Base-by-base conservation (phyloP, 129 eudicot genomes). In the Logfia minima region DNA sequence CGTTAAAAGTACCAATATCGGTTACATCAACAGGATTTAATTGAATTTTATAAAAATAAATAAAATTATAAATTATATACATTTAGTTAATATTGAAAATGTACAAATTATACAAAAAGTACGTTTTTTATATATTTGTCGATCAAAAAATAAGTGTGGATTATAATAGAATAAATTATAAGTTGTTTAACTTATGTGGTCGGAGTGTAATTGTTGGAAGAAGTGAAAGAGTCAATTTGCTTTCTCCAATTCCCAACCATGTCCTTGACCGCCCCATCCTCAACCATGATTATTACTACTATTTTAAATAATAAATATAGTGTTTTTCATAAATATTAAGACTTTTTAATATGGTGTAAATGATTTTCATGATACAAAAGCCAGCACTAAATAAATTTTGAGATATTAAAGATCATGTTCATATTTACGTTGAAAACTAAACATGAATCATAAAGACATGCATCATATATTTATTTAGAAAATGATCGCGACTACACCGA, bases 171-270 rank as follows among this genome's bases (percentile, higher is more conserved):
- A 18, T 77, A 78, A 78, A 22, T 59, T 43, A 6, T 6, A 60
- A 53, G 68, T 75, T 52, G 69, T 84, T 65, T 66, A 75, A 81
- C 85, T 64, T 81, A 77, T 70, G 71, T 74, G 85, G 83, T 81
- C 83, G 85, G 85, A 69, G 72, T 82, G 72, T 77, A 72, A 68
- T 81, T 79, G 84, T 82, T 70, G 78, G 86, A 85, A 68, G 48
- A 53, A 78, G 88, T 78, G 88, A 85, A 77, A 53, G 70, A 51
- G 80, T 71, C 80, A 75, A 79, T 71, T 85, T 85, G 60, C 76
- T 77, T 70, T 82, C 84, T 78, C 77, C 88, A 82, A 82, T 82
- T 85, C 82, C 88, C 88, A 78, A 85, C 77, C 66, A 72, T 85
- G 75, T 78, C 75, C 80, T 81, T 75, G 84, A 81, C 80, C 75